Percentiles rank a stretch among this genome's conserved stretches.
Conservation (phyloP, 169 alveolate species). For the Babesia caballi region DNA sequence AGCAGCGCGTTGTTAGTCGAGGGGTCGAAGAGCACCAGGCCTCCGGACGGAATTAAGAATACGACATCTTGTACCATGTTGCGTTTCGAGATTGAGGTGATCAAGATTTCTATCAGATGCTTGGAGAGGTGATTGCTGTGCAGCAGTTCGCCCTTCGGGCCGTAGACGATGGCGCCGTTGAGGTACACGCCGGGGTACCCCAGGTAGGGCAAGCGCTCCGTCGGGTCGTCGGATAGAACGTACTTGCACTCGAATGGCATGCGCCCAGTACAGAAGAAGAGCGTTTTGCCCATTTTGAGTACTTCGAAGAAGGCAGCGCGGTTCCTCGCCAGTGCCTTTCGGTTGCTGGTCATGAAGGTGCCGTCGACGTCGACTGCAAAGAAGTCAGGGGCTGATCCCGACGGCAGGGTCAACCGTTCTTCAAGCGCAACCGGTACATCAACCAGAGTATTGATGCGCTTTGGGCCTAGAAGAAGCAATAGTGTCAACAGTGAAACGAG, state of each 20-base stretch:
- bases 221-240: neutral
- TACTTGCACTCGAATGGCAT: neutral
- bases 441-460: no score
- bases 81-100: neutral
- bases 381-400: no score
- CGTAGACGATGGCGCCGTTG: slow-evolving; percentile 26
- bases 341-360: slow-evolving; percentile 10
- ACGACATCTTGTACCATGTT: neutral
- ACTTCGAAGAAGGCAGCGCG: slow-evolving; percentile 9
- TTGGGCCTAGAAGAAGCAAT: no score
- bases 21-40: neutral
- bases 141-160: neutral
- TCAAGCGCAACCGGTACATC: no score
- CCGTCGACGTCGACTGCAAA: slow-evolving; percentile 43
- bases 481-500: no score
- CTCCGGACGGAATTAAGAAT: neutral
- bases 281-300: neutral
- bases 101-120: neutral
- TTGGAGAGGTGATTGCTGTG: neutral
- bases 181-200: slow-evolving; percentile 28
- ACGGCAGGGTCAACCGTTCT: no score
- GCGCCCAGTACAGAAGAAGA: slow-evolving; percentile 39
- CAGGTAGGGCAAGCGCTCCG: neutral
- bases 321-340: slow-evolving; percentile 9
- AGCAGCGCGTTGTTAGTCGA: neutral